Evolutionary conservation across 1,139 yeast species (phyloP).

Genomic region (Kodamaea anthophila): DNA sequence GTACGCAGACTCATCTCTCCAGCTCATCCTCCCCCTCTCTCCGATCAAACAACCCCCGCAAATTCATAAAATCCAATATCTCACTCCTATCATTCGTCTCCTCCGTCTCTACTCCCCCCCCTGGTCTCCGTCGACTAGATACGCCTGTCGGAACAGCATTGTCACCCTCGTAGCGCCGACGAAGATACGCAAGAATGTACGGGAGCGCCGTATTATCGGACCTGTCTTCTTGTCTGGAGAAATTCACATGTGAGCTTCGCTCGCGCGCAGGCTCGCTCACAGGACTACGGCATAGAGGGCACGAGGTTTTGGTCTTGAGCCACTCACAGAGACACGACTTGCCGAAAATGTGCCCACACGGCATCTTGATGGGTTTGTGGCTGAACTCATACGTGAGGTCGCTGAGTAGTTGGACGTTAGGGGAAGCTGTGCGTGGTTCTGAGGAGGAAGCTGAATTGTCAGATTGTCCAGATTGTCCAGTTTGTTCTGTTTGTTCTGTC

Average conservation of each 20-base stretch:
- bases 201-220: no score
- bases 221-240: background rate
- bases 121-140: conserved; percentile 43
- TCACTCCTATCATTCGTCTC: conserved; percentile 11
- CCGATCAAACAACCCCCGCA: conserved; percentile 17
- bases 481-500: no score
- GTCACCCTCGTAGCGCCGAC: conserved; percentile 9
- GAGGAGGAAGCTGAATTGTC: no score
- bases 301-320: conserved; percentile 61
- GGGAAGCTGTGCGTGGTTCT: no score
- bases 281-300: conserved; percentile 73
- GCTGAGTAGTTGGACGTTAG: no score
- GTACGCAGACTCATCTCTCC: no score
- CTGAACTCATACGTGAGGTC: conserved; percentile 30
- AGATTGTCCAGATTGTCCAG: no score
- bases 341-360: conserved; percentile 80
- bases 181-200: conserved; percentile 20
- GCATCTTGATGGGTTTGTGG: conserved; percentile 67
- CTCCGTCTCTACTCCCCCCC: conserved; percentile 39
- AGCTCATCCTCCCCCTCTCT: conserved; percentile 4
- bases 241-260: conserved; percentile 2
- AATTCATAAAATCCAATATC: conserved; percentile 23
- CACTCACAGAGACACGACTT: conserved; percentile 68
- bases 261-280: conserved; percentile 26
- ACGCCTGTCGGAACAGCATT: conserved; percentile 36